phyloP scores from a whole-genome alignment of 768 basidiomycete species.

The Phaeolepiota aurea region DNA sequence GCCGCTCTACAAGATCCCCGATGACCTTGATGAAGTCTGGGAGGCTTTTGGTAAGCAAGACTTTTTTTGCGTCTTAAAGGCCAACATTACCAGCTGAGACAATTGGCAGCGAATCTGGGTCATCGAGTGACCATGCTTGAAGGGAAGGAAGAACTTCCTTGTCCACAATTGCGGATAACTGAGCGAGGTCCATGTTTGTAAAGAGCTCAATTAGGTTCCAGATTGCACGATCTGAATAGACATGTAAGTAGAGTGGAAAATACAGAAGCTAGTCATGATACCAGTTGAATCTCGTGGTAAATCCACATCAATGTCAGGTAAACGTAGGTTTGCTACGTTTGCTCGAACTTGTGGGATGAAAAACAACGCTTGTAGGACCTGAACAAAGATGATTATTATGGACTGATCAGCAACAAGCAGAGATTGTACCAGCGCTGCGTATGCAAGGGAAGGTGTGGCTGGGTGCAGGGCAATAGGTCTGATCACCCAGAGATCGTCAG shows the following conservation, averaged over 20 bases:
- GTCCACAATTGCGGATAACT: conserved; percentile 47
- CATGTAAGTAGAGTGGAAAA: too few species aligned
- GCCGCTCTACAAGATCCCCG: conserved; percentile 33
- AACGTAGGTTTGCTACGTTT: conserved; percentile 21
- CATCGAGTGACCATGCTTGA: conserved; percentile 26
- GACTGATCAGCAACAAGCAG: not conserved
- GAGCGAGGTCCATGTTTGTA: conserved; percentile 61
- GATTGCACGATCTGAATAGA: conserved; percentile 33
- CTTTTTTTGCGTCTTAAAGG: not conserved
- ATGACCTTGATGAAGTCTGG: conserved; percentile 45
- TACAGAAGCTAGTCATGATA: conserved; percentile 11
- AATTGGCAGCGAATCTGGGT: conserved; percentile 16
- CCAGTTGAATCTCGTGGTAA: conserved; percentile 18
- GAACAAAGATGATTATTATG: not conserved
- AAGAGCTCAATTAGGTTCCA: conserved; percentile 60
- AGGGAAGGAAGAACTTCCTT: conserved; percentile 41
- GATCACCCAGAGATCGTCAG: not conserved
- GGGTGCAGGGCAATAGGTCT: conserved; percentile 73
- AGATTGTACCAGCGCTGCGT: conserved; percentile 45
- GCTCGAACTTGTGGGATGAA: conserved; percentile 65
- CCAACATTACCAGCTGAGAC: conserved; percentile 11
- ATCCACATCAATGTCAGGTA: conserved; percentile 18
- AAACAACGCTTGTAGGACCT: conserved; percentile 54
- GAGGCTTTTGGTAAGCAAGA: not conserved
- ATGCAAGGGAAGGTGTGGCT: conserved; percentile 36